Base-by-base conservation (phyloP, 1,284 basidiomycete species). In the Singerocomus inundabilis region DNA sequence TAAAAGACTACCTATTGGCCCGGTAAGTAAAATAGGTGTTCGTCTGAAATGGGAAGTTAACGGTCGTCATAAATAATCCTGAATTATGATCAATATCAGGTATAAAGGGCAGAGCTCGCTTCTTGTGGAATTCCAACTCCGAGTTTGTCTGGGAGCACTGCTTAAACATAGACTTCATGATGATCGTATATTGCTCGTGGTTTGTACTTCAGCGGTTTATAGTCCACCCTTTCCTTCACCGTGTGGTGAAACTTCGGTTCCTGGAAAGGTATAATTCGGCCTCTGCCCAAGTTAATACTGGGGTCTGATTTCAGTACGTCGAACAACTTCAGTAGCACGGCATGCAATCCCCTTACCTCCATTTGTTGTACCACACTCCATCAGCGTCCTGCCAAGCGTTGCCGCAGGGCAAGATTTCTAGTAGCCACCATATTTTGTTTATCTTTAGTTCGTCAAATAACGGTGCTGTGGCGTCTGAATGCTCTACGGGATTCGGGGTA, bases 181-280 rank as follows among this genome's bases (percentile, higher is more conserved):
- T 54, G 41, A 42, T 55, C 46, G 38, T 58, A 59, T 26, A 41
- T 49, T 28, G 69, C 69, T 18, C 46, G 52, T 35, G 66, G 69
- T 32, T 34, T 57, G 47, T 67, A 67, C 5, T 56, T 54, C 21
- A 70, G 53, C 3, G 50, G 42, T 35, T 46, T 32, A 30, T 51
- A 41, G 13, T 57, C 46, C 55, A 67, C 64, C 46, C 66, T 65
- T 38, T 63, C 46, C 51, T 69, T 64, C 30, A 68, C 69, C 1
- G 66, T 65, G 37, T 56, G 54, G 37, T 67, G 69, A 38, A 70
- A 70, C 31, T 49, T 60, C 0, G 68, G 68, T 12, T 55, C 32
- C 21, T 44, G 26, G 15, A 35, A 52, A 6, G 61, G 68, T 49
- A 68, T 68, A 10, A 29, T 8, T 11, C 66, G 66, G 3, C 66